phyloP scores from a whole-genome alignment of 2,329 filamentous ascomycete genomes.

The Thermothelomyces thermophilus region DNA sequence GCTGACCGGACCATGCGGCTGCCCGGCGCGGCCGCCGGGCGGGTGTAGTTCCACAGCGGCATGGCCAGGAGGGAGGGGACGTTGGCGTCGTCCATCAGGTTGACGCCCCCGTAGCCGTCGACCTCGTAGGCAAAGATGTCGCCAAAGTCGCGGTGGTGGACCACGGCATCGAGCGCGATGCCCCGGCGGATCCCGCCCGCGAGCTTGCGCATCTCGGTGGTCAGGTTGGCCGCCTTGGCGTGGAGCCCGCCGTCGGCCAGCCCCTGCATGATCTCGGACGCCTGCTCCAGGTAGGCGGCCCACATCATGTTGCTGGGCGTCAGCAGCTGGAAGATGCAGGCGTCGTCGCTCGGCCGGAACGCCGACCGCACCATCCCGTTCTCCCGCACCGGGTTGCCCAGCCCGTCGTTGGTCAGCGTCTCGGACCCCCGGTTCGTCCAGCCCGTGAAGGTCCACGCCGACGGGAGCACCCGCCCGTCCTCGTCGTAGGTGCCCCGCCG shows the following conservation, averaged over 20 bases:
- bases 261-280: slow-evolving; percentile 44
- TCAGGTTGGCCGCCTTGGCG: slow-evolving; percentile 36
- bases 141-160: slow-evolving; percentile 52
- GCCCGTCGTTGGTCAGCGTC: slow-evolving; percentile 64
- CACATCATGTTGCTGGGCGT: slow-evolving; percentile 76
- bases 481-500: slow-evolving; percentile 61
- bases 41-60: slow-evolving; percentile 55
- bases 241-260: slow-evolving; percentile 29
- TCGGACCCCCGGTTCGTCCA: slow-evolving; percentile 65
- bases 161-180: slow-evolving; percentile 53
- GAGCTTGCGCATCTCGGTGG: slow-evolving; percentile 48
- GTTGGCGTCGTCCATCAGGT: slow-evolving; percentile 67
- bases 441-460: slow-evolving; percentile 67
- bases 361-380: slow-evolving; percentile 74
- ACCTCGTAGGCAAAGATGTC: slow-evolving; percentile 73
- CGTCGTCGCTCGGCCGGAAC: slow-evolving; percentile 78
- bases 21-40: too few species aligned
- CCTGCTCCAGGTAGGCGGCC: slow-evolving; percentile 48
- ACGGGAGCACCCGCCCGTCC: slow-evolving; percentile 43
- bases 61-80: slow-evolving; percentile 60
- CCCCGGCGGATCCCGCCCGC: slow-evolving; percentile 50
- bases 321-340: slow-evolving; percentile 71
- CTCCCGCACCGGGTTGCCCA: slow-evolving; percentile 69
- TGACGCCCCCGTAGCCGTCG: slow-evolving; percentile 62
- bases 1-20: too few species aligned